Percentiles rank a stretch among this genome's conserved stretches.
These are phyloP conservation scores for Immersiella caudata DNA, from an alignment of 495 filamentous ascomycete species.

Conservation along the genomic window DNA sequence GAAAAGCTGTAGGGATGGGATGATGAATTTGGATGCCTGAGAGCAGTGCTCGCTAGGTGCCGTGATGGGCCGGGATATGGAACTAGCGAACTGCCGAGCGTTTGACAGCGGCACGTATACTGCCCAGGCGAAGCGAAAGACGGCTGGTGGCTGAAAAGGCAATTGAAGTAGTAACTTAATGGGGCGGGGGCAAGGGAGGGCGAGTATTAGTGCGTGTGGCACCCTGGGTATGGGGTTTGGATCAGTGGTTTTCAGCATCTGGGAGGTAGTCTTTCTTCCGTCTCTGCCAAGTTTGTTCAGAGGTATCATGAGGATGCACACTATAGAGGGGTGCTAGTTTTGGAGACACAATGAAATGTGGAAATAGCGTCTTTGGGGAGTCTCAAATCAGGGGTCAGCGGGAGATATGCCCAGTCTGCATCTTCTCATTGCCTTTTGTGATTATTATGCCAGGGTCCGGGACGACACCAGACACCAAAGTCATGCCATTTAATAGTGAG, in stretches of 20 bases:
- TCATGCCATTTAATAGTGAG: too few relatives aligned
- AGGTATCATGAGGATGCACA: not conserved
- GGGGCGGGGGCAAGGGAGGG: not conserved
- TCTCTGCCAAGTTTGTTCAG: not conserved
- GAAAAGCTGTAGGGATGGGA: too few relatives aligned
- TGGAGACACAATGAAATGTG: not conserved
- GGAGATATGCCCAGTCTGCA: too few relatives aligned
- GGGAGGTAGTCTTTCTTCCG: not conserved
- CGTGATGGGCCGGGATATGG: not conserved
- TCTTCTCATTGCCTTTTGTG: too few relatives aligned
- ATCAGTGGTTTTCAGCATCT: not conserved
- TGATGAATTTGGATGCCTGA: not conserved
- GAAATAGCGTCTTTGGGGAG: not conserved
- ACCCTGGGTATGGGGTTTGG: not conserved
- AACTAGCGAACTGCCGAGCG: not conserved
- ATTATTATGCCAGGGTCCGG: too few relatives aligned
- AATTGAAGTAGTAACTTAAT: not conserved
- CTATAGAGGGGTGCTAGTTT: slow-evolving; percentile 1
- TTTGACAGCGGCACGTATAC: not conserved
- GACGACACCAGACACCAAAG: too few relatives aligned
- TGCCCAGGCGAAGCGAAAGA: not conserved
- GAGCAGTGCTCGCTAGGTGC: not conserved
- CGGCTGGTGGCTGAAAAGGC: not conserved
- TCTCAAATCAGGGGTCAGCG: too few relatives aligned
- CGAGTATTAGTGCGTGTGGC: too few relatives aligned